A percentile compares a stretch with the other conserved stretches of the same genome.
Evolutionary conservation across 1,284 basidiomycete genomes (phyloP).

Genomic region (Cutaneotrichosporon dermatis): DNA sequence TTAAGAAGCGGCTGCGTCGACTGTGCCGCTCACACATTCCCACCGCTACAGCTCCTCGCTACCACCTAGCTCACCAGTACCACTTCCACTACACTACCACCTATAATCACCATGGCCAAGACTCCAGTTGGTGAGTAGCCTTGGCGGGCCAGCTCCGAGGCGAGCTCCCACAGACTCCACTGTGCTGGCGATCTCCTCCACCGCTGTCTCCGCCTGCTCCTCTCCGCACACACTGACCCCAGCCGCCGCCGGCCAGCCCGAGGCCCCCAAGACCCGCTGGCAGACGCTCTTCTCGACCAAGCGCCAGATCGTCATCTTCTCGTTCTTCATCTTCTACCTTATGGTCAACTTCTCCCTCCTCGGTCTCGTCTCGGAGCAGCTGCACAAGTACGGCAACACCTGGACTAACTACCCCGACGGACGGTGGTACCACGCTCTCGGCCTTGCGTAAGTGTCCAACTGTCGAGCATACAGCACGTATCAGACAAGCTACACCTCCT

Average conservation of each 20-base stretch:
- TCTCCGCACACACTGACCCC: not conserved
- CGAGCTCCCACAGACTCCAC: too few relatives aligned
- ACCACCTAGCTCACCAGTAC: not conserved
- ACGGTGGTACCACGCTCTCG: constrained; percentile 32
- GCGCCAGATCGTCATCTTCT: constrained; percentile 46
- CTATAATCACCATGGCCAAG: not conserved
- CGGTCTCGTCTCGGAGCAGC: constrained; percentile 39
- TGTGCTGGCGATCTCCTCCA: too few relatives aligned
- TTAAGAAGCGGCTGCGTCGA: not conserved
- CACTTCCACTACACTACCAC: not conserved
- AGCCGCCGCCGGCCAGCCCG: not conserved
- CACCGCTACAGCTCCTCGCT: too few relatives aligned
- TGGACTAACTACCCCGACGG: constrained; percentile 26
- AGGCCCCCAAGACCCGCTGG: constrained; percentile 5
- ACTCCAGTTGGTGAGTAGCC: not conserved
- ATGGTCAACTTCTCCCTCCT: constrained; percentile 51
- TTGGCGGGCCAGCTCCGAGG: not conserved
- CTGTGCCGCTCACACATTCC: not conserved
- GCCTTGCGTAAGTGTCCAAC: constrained; percentile 13
- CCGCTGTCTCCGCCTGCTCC: too few relatives aligned
- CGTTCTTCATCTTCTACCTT: constrained; percentile 57
- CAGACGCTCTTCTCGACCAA: constrained; percentile 19
- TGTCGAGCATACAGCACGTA: too few relatives aligned
- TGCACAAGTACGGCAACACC: constrained; percentile 33
- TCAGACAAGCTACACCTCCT: too few relatives aligned